phyloP scores from a whole-genome alignment of 2,329 filamentous ascomycete species.

The Botrytis elliptica region DNA sequence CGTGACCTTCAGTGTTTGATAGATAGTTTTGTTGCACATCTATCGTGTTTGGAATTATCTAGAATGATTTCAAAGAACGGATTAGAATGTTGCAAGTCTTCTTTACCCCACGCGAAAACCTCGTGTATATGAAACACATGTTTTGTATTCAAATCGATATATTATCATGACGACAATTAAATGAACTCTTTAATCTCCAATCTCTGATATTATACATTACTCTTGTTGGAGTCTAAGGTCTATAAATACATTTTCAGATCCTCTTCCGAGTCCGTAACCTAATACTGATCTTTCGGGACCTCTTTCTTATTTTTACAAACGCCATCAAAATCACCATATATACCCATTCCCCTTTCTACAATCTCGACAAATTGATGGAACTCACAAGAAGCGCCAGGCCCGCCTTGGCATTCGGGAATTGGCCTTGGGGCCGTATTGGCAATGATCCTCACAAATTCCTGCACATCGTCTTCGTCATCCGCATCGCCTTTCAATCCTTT shows the following conservation, averaged over 20 bases:
- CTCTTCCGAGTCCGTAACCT: not conserved
- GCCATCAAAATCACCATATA: constrained; percentile 37
- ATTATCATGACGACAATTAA: not conserved
- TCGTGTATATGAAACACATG: not conserved
- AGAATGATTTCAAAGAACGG: not conserved
- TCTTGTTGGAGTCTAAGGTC: not conserved
- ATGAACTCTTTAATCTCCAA: not conserved
- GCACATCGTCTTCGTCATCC: constrained; percentile 46
- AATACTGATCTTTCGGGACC: constrained; percentile 14
- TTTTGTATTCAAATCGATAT: not conserved
- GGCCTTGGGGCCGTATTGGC: constrained; percentile 52
- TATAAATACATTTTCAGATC: not conserved
- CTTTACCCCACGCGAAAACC: not conserved
- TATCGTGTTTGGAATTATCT: constrained; percentile 2
- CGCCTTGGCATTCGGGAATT: constrained; percentile 49
- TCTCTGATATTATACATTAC: not conserved
- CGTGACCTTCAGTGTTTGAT: not conserved
- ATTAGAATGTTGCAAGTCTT: not conserved
- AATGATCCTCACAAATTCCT: constrained; percentile 52
- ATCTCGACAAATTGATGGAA: constrained; percentile 45
- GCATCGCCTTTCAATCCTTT: constrained; percentile 51
- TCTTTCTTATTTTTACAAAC: constrained; percentile 33
- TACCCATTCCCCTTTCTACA: constrained; percentile 43
- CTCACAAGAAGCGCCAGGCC: constrained; percentile 51
- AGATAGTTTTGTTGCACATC: constrained; percentile 9